A percentile compares a stretch with the other conserved stretches of the same genome.
Evolutionary conservation across 352 stramenopile species (phyloP).

Genomic region (Phytophthora ramorum): DNA sequence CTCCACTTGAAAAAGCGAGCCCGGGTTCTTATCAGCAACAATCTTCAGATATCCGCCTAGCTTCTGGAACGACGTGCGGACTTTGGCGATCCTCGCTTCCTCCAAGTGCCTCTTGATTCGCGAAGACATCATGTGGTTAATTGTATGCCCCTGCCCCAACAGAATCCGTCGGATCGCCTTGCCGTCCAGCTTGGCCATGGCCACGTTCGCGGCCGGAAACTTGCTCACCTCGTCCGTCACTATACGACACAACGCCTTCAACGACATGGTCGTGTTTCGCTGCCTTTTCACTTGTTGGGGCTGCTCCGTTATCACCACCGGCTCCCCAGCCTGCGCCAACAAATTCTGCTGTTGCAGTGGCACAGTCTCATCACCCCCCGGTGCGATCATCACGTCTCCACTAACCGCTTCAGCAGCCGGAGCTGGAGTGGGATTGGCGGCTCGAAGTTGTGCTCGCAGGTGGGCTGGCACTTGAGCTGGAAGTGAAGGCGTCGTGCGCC

Average conservation of each 20-base stretch:
- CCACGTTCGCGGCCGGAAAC: constrained; percentile 61
- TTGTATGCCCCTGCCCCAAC: constrained; percentile 69
- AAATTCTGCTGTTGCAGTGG: constrained; percentile 4
- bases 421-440: too few species aligned
- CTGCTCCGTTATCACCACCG: constrained; percentile 3
- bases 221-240: constrained; percentile 74
- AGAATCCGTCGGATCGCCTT: constrained; percentile 79
- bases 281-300: constrained; percentile 39
- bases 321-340: not conserved
- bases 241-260: constrained; percentile 77
- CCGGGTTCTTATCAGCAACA: constrained; percentile 73
- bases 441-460: not conserved
- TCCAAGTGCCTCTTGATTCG: constrained; percentile 80
- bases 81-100: constrained; percentile 59
- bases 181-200: constrained; percentile 76
- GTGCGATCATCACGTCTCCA: not conserved
- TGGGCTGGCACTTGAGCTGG: not conserved
- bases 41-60: constrained; percentile 67
- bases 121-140: constrained; percentile 88
- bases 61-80: constrained; percentile 74
- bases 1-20: constrained; percentile 63
- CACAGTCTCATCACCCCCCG: not conserved
- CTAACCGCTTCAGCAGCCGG: not conserved
- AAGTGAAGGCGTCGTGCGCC: constrained; percentile 34
- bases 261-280: constrained; percentile 85